Conservation (phyloP, 495 filamentous ascomycete species). For the Aspergillus avenaceus region DNA sequence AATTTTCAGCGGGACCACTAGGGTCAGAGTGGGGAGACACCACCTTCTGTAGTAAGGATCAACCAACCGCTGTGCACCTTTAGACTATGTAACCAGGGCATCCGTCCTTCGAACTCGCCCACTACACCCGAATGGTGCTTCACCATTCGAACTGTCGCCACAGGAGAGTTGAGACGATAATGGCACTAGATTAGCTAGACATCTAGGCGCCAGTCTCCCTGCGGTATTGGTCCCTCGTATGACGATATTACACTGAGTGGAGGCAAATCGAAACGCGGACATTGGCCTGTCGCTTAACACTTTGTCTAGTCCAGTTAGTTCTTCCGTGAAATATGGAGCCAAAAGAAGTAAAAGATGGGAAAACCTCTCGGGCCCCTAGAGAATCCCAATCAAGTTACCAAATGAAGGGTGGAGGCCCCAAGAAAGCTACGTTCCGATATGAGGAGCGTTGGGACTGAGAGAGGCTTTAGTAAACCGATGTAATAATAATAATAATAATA, state of each 20-base stretch:
- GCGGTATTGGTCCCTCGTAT: slow-evolving; percentile 1
- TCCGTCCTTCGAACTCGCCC: not conserved
- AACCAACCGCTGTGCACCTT: not conserved
- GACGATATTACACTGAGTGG: not conserved
- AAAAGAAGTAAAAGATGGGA: slow-evolving; percentile 1
- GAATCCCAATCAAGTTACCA: slow-evolving; percentile 1
- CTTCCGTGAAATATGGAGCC: not conserved
- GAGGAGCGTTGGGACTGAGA: not conserved
- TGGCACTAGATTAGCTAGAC: not conserved
- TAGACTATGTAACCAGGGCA: not conserved
- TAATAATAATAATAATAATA: not conserved
- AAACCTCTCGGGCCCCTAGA: not conserved
- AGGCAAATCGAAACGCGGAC: not conserved
- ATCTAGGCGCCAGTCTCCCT: not conserved
- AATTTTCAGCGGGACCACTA: slow-evolving; percentile 2
- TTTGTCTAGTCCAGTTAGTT: slow-evolving; percentile 1
- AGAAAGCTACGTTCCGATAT: not conserved
- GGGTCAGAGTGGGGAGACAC: not conserved
- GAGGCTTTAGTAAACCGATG: no score
- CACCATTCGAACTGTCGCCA: not conserved
- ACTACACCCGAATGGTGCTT: not conserved
- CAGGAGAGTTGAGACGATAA: not conserved
- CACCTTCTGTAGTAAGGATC: slow-evolving; percentile 1
- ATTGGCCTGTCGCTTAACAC: not conserved
- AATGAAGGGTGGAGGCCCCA: not conserved